Evolutionary conservation across 192 early-diverging fungal genomes (phyloP).

Genomic region (Lobosporangium transversale): DNA sequence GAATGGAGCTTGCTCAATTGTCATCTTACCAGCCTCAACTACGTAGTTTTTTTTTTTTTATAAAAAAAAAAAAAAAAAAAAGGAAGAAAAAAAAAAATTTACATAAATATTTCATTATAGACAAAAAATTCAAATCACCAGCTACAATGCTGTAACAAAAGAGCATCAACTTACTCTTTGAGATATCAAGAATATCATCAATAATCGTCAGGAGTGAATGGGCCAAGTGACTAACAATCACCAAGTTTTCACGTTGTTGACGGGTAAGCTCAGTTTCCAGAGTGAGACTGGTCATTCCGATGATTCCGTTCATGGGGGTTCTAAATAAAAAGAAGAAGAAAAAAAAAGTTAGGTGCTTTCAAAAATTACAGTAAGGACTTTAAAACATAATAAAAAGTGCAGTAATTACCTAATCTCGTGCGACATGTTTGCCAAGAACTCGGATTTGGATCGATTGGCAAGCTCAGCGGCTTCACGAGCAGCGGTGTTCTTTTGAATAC

Average conservation of each 20-base stretch:
- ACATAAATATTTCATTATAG: background rate
- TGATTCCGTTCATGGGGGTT: slow-evolving; percentile 87
- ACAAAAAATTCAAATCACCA: background rate
- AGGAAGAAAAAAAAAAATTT: background rate
- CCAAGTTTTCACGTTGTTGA: slow-evolving; percentile 82
- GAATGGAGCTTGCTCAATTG: slow-evolving; percentile 76
- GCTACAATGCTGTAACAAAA: background rate
- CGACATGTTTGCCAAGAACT: slow-evolving; percentile 75
- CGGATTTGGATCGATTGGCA: slow-evolving; percentile 82
- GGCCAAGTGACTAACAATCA: slow-evolving; percentile 78
- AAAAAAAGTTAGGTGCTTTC: background rate
- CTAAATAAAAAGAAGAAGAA: slow-evolving; percentile 49
- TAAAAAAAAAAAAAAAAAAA: no score
- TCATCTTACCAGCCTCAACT: slow-evolving; percentile 87
- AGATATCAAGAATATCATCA: slow-evolving; percentile 87
- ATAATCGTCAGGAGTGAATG: slow-evolving; percentile 81
- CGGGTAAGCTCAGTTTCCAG: slow-evolving; percentile 82
- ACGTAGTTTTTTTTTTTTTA: no score
- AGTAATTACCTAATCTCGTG: slow-evolving; percentile 60
- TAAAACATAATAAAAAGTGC: background rate
- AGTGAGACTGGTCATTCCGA: slow-evolving; percentile 78
- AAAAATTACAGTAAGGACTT: background rate
- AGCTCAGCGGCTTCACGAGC: slow-evolving; percentile 84
- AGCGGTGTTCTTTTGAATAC: slow-evolving; percentile 79
- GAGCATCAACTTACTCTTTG: slow-evolving; percentile 62